Percentiles rank a stretch among this genome's conserved stretches.
phyloP scores from a whole-genome alignment of 164 flowering plant genomes.

The Tetracentron sinense region DNA sequence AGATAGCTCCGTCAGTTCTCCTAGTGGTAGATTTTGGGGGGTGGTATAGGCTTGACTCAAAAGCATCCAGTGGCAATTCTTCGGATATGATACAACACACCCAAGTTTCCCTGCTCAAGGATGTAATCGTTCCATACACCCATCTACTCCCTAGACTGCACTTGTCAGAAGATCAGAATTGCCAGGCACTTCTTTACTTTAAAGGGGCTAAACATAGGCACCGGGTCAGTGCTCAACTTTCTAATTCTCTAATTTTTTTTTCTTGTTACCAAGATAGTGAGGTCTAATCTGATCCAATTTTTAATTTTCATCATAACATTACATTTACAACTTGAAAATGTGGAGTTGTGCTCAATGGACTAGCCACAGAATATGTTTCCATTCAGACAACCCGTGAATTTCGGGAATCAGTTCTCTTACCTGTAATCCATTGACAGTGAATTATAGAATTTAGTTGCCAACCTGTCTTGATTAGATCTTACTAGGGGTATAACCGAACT shows the following conservation, averaged over 20 bases:
- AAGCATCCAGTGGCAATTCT: constrained; percentile 50
- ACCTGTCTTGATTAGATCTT: neutral
- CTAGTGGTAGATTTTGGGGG: constrained; percentile 97
- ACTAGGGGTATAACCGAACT: too few relatives aligned
- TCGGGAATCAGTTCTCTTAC: too few relatives aligned
- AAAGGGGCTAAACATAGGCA: constrained; percentile 96
- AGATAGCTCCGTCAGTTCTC: constrained; percentile 81
- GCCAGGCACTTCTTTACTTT: constrained; percentile 77
- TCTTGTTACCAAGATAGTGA: neutral
- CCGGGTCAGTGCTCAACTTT: constrained; percentile 54
- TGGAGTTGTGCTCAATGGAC: neutral
- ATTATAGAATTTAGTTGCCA: too few relatives aligned
- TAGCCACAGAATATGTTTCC: too few relatives aligned
- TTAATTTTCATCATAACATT: neutral
- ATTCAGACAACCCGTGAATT: too few relatives aligned
- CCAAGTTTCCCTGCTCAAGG: constrained; percentile 86
- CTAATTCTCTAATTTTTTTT: too few relatives aligned
- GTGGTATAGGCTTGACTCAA: constrained; percentile 75
- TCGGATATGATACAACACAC: constrained; percentile 77
- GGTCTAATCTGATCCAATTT: neutral
- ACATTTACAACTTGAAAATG: neutral
- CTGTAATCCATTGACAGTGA: too few relatives aligned
- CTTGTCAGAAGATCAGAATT: constrained; percentile 52
- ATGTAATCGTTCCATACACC: constrained; percentile 90
- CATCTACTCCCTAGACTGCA: constrained; percentile 78